Conservation (phyloP, 2,329 filamentous ascomycete genomes). For the Botrytis elliptica region DNA sequence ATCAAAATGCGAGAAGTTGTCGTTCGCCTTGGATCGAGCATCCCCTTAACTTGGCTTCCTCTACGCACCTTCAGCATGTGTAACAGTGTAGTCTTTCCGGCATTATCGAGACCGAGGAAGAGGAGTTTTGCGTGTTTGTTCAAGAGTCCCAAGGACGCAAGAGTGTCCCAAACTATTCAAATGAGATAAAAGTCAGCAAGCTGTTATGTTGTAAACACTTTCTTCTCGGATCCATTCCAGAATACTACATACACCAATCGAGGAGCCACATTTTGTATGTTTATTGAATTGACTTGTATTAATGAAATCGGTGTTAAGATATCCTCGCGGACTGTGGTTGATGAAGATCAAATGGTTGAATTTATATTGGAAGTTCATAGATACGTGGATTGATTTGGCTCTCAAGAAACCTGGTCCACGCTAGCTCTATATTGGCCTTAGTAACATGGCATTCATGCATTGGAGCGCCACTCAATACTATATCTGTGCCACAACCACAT, state of each 20-base stretch:
- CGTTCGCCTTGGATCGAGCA: not conserved
- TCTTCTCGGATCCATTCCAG: slow-evolving; percentile 11
- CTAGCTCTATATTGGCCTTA: slow-evolving; percentile 11
- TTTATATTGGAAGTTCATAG: slow-evolving; percentile 21
- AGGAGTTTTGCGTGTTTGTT: slow-evolving; percentile 97
- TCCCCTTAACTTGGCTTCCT: not conserved
- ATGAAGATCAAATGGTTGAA: slow-evolving; percentile 12
- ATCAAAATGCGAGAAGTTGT: slow-evolving; percentile 11
- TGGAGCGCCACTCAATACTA: not conserved
- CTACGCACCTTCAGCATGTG: slow-evolving; percentile 87
- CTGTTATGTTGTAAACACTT: slow-evolving; percentile 23
- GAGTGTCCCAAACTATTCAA: slow-evolving; percentile 76
- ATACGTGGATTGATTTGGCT: slow-evolving; percentile 22
- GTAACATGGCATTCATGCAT: not conserved
- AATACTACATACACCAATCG: slow-evolving; percentile 78
- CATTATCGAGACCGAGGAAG: slow-evolving; percentile 91
- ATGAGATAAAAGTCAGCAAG: slow-evolving; percentile 37
- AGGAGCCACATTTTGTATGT: slow-evolving; percentile 75
- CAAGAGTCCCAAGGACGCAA: slow-evolving; percentile 80
- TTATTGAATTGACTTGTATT: slow-evolving; percentile 13
- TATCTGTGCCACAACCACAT: slow-evolving; percentile 13
- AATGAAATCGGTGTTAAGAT: slow-evolving; percentile 4
- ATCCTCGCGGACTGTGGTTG: slow-evolving; percentile 18
- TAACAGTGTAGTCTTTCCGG: slow-evolving; percentile 88
- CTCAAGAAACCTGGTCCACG: slow-evolving; percentile 23